phyloP scores from a whole-genome alignment of 345 rosid species.

The Melastoma malabathricum region DNA sequence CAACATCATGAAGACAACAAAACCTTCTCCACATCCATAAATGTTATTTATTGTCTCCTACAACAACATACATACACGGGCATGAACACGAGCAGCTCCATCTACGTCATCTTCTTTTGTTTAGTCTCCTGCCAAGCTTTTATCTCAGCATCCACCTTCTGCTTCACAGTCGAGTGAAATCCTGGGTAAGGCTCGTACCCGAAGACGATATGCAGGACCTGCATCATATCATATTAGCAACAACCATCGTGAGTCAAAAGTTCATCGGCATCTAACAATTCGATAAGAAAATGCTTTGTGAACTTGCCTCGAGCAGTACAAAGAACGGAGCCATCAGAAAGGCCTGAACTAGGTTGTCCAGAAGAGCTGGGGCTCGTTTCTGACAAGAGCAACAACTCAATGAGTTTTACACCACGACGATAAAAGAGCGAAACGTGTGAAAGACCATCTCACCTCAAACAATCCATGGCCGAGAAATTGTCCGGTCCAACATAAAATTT shows the following conservation, averaged over 20 bases:
- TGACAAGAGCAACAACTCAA: conserved; percentile 7
- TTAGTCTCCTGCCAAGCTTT: conserved; percentile 12
- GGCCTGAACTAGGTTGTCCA: conserved; percentile 71
- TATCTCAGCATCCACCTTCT: conserved; percentile 11
- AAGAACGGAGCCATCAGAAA: conserved; percentile 83
- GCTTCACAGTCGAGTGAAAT: conserved; percentile 46
- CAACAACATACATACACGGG: too few relatives aligned
- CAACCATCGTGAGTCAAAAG: not conserved
- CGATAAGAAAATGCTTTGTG: conserved; percentile 10
- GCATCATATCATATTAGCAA: too few relatives aligned
- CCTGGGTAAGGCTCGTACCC: conserved; percentile 84
- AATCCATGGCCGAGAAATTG: conserved; percentile 54
- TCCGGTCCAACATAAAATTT: conserved; percentile 51
- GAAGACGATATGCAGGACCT: conserved; percentile 49
- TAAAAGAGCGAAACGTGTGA: conserved; percentile 1
- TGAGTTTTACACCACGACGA: not conserved
- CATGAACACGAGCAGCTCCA: conserved; percentile 2
- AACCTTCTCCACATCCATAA: too few relatives aligned
- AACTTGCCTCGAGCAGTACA: conserved; percentile 67
- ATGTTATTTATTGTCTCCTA: too few relatives aligned
- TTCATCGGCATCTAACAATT: too few relatives aligned
- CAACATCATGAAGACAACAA: too few relatives aligned
- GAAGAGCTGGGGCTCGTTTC: conserved; percentile 60
- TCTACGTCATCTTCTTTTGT: conserved; percentile 8
- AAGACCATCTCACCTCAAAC: conserved; percentile 31